Evolutionary conservation across 1,284 basidiomycete genomes (phyloP), one percentile per base, ranked within the genome.

Genomic region (Pulveroboletus sp.): DNA sequence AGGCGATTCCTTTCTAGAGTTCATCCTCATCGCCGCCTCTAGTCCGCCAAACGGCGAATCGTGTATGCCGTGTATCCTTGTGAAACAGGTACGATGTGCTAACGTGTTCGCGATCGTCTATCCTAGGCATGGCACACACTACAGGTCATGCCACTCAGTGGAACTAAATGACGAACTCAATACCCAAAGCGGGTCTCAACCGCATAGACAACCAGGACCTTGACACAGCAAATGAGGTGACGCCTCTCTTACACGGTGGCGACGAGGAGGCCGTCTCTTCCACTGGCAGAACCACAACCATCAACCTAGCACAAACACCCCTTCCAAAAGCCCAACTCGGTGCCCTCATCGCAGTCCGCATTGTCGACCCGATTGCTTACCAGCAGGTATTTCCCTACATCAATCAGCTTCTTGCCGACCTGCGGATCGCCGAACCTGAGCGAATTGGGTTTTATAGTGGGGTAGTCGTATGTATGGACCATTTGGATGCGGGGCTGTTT

Each of bases 371-470:
- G 28, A 78, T 87, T 43, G 78, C 78, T 9, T 85, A 84, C 71
- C 80, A 81, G 5, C 76, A 81, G 71, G 74, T 81, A 42, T 84
- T 83, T 57, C 81, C 81, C 4, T 87, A 85, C 60, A 79, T 87
- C 56, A 86, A 87, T 68, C 78, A 86, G 65, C 80, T 86, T 73
- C 79, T 87, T 62, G 74, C 75, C 26, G 75, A 75, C 54, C 75
- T 87, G 15, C 74, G 78, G 51, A 65, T 87, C 28, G 82, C 83
- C 20, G 78, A 84, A 63, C 78, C 77, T 17, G 81, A 81, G 26
- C 76, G 77, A 59, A 81, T 87, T 43, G 86, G 84, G 8, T 84
- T 85, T 58, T 87, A 87, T 66, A 84, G 82, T 60, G 83, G 83
- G 18, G 54, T 86, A 43, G 81, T 85, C 62, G 82, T 84, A 65